Evolutionary conservation across 495 filamentous ascomycete genomes (phyloP).

Genomic region (Diplogelasinospora grovesii): DNA sequence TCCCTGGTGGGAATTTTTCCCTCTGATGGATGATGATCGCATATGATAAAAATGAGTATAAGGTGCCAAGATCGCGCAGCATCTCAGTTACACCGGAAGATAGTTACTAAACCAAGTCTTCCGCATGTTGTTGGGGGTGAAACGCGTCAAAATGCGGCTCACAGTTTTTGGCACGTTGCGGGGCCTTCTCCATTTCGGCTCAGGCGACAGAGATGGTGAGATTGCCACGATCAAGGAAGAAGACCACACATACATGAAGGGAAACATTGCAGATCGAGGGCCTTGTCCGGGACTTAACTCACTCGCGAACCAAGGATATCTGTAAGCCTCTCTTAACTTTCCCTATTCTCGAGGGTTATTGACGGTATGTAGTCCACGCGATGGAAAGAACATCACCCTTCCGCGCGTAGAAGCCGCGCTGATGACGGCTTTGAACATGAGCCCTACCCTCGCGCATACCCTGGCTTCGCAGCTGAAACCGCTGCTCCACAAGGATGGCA

Average conservation of each 20-base stretch:
- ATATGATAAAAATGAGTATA: too few species aligned
- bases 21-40: too few species aligned
- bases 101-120: too few species aligned
- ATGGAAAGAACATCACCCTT: conserved; percentile 30
- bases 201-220: conserved; percentile 4
- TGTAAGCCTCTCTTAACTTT: too few species aligned
- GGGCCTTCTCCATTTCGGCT: neutral
- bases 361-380: conserved; percentile 32
- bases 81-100: too few species aligned
- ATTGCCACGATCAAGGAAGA: conserved; percentile 4
- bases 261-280: conserved; percentile 17
- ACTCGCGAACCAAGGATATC: conserved; percentile 24
- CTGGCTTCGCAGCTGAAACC: conserved; percentile 22
- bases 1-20: too few species aligned
- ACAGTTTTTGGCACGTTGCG: neutral
- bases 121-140: neutral
- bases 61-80: too few species aligned
- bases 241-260: conserved; percentile 25
- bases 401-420: conserved; percentile 24
- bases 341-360: too few species aligned
- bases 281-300: conserved; percentile 24
- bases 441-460: conserved; percentile 15
- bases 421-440: conserved; percentile 22
- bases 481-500: conserved; percentile 21
- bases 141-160: conserved; percentile 6